Evolutionary conservation across 345 rosid species (phyloP).

Genomic region (Melaleuca alternifolia): DNA sequence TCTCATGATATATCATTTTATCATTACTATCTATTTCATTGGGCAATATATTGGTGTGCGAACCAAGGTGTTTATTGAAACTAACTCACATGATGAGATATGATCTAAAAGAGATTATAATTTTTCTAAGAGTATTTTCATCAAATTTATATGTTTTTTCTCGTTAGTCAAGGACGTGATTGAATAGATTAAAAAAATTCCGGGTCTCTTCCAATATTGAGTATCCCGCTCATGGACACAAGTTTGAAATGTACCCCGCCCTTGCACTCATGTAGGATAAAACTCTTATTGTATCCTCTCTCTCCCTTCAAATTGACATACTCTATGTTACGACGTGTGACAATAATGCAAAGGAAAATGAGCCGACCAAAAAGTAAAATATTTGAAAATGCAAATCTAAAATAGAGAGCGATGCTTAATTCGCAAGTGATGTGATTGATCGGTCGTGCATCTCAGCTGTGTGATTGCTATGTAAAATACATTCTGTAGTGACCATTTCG

Average conservation of each 20-base stretch:
- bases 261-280: rapidly evolving
- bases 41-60: rapidly evolving
- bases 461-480: rapidly evolving
- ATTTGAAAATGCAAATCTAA: too few species aligned
- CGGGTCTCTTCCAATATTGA: background rate
- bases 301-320: rapidly evolving
- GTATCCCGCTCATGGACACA: background rate
- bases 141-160: background rate
- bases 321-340: rapidly evolving
- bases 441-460: rapidly evolving
- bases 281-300: rapidly evolving
- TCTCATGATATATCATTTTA: background rate
- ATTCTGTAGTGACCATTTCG: background rate
- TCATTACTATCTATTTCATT: background rate
- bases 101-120: background rate
- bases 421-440: rapidly evolving
- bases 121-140: background rate
- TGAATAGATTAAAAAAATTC: background rate
- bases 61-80: background rate
- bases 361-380: background rate
- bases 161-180: rapidly evolving
- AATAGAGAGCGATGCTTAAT: background rate
- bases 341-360: background rate
- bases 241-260: rapidly evolving
- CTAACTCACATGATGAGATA: background rate